Base-by-base conservation (phyloP, 2,329 filamentous ascomycete species). In the Amauroascus verrucosus region DNA sequence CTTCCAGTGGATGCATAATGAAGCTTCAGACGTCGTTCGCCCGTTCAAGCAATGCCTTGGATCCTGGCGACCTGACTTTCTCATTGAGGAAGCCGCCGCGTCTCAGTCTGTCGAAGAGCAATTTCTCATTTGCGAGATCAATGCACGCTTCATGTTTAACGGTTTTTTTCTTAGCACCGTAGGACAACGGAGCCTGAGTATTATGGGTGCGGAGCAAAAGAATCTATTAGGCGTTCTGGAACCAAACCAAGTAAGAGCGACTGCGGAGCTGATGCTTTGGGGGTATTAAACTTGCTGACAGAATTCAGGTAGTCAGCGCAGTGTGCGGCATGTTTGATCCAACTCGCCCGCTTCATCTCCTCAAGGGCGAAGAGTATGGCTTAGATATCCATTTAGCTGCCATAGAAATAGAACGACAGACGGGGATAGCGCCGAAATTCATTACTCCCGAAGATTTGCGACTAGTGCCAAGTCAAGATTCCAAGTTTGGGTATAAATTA, bases 301-400 rank as follows among this genome's bases (percentile, higher is more conserved):
- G 11, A 40, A 11, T 26, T 3, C n/a, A 69, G 69, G 60, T 72
- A 3, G 16, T 70, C 1, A 55, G 64, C 1, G 65, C 64, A 0
- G 51, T 72, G 0, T 63, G 65, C 13, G 28, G 46, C 20, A 60
- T 71, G 0, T 70, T 72, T 37, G 54, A 65, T 9, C 60, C 56
- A 0, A 51, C 55, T 0, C 41, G 59, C 13, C 67, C 66, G 0
- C 43, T 73, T 1, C 65, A 73, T 55, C 61, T 73, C 0, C 59
- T 73, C 0, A 72, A 71, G 45, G 70, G 65, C 3, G 58, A 61
- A 16, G 71, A 73, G 54, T 18, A 55, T 1, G 70, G 70, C 0
- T 67, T 70, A 0, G 70, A 73, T 37, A 70, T 73, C 22, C 61
- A 68, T 56, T 69, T 72, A 63, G 70, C 72, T 22, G 60, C 66